A percentile compares a stretch with the other conserved stretches of the same genome.
phyloP scores from a whole-genome alignment of 768 basidiomycete genomes.

The Boletus tomentosulus region DNA sequence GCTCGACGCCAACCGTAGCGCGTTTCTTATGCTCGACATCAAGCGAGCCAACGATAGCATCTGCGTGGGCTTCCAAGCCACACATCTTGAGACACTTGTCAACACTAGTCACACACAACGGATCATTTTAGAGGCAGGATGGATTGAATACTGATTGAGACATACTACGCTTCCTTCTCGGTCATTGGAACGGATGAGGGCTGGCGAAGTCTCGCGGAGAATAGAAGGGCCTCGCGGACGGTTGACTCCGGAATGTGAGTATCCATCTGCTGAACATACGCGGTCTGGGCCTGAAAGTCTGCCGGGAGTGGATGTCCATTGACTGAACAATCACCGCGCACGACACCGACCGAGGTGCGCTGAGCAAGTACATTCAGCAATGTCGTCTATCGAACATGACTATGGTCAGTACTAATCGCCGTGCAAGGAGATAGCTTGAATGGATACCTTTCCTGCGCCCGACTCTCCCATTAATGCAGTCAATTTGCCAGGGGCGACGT shows the following conservation, averaged over 20 bases:
- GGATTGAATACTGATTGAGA: constrained; percentile 4
- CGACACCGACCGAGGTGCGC: constrained; percentile 43
- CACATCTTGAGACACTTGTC: constrained; percentile 62
- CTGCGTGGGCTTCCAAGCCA: constrained; percentile 55
- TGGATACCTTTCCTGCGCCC: constrained; percentile 29
- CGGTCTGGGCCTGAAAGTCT: constrained; percentile 63
- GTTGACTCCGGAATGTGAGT: constrained; percentile 72
- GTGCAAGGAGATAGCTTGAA: neutral
- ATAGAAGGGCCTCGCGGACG: constrained; percentile 75
- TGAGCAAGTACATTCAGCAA: constrained; percentile 55
- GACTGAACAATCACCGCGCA: constrained; percentile 50
- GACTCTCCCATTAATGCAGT: constrained; percentile 50
- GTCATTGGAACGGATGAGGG: constrained; percentile 54
- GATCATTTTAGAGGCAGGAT: neutral
- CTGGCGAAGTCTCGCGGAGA: constrained; percentile 79
- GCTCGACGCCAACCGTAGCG: constrained; percentile 56
- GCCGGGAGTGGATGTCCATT: constrained; percentile 49
- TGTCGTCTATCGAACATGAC: constrained; percentile 41
- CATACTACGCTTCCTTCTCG: constrained; percentile 80
- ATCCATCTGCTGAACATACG: constrained; percentile 65
- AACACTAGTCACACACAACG: constrained; percentile 31
- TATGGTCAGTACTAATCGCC: neutral
- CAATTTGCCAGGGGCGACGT: constrained; percentile 47
- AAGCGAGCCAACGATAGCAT: constrained; percentile 60
- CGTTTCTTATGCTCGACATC: constrained; percentile 50